Evolutionary conservation across 192 early-diverging fungal species (phyloP).

Genomic region (Cladochytrium replicatum): DNA sequence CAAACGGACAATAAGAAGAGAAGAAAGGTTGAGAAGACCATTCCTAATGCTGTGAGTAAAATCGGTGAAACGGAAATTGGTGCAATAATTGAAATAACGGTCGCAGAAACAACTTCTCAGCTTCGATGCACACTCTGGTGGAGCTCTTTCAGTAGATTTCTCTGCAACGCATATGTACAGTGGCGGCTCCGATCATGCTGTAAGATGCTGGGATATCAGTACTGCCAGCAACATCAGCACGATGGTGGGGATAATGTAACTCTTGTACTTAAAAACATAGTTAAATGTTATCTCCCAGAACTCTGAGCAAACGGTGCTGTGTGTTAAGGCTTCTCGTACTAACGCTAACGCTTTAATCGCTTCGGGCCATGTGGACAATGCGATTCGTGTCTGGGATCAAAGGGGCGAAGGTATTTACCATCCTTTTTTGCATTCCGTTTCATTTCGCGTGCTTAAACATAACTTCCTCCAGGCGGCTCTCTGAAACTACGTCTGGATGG

Average conservation of each 20-base stretch:
- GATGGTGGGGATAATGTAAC: constrained; percentile 37
- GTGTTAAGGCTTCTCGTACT: constrained; percentile 40
- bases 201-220: constrained; percentile 84
- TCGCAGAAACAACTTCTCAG: constrained; percentile 10
- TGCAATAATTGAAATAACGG: not conserved
- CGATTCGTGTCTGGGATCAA: constrained; percentile 86
- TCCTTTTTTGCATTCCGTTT: not conserved
- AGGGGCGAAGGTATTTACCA: constrained; percentile 48
- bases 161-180: constrained; percentile 61
- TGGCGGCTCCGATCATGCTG: constrained; percentile 89
- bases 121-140: constrained; percentile 65
- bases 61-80: not conserved
- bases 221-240: constrained; percentile 60
- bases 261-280: not conserved
- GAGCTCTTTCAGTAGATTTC: constrained; percentile 63
- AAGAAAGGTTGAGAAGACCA: constrained; percentile 32
- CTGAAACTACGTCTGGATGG: constrained; percentile 67
- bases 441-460: not conserved
- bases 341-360: constrained; percentile 58
- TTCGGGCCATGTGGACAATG: constrained; percentile 77
- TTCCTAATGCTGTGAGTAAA: constrained; percentile 7
- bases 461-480: constrained; percentile 29
- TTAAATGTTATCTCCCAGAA: not conserved
- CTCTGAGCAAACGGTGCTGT: not conserved
- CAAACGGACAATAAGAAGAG: constrained; percentile 26